Percentiles rank a stretch among this genome's conserved stretches.
phyloP scores from a whole-genome alignment of 2,329 filamentous ascomycete species.

The Didymella lethalis region DNA sequence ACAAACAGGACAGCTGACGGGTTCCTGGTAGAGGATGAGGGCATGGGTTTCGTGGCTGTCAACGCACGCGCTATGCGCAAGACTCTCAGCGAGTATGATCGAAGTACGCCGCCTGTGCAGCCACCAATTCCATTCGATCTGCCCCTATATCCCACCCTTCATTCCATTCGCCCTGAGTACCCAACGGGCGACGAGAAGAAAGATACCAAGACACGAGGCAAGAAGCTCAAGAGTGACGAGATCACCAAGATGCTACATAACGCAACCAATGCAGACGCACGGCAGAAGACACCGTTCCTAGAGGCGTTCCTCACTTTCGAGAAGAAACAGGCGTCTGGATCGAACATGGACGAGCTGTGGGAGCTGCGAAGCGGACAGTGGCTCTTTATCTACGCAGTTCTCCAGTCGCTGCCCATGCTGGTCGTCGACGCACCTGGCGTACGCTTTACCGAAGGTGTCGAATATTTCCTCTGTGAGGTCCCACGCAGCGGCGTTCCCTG shows the following conservation, averaged over 20 bases:
- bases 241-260: slow-evolving; percentile 78
- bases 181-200: slow-evolving; percentile 73
- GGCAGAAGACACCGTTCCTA: slow-evolving; percentile 68
- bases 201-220: slow-evolving; percentile 73
- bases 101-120: slow-evolving; percentile 85
- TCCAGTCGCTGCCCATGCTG: slow-evolving; percentile 80
- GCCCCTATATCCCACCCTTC: slow-evolving; percentile 76
- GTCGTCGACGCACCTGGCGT: slow-evolving; percentile 78
- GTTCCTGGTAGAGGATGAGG: slow-evolving; percentile 63
- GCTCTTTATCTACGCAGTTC: slow-evolving; percentile 80
- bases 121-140: slow-evolving; percentile 92
- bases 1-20: slow-evolving; percentile 82
- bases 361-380: slow-evolving; percentile 79
- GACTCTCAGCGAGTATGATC: slow-evolving; percentile 86
- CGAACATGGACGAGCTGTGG: slow-evolving; percentile 69
- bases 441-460: slow-evolving; percentile 73
- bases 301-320: slow-evolving; percentile 76
- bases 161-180: slow-evolving; percentile 70
- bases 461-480: slow-evolving; percentile 83
- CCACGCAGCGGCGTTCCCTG: slow-evolving; percentile 77
- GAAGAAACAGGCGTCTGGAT: slow-evolving; percentile 69
- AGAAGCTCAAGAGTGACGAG: slow-evolving; percentile 80
- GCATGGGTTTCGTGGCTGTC: slow-evolving; percentile 64
- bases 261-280: slow-evolving; percentile 80
- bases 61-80: slow-evolving; percentile 73